Evolutionary conservation across 768 basidiomycete genomes (phyloP).

Genomic region (Terana coerulea): DNA sequence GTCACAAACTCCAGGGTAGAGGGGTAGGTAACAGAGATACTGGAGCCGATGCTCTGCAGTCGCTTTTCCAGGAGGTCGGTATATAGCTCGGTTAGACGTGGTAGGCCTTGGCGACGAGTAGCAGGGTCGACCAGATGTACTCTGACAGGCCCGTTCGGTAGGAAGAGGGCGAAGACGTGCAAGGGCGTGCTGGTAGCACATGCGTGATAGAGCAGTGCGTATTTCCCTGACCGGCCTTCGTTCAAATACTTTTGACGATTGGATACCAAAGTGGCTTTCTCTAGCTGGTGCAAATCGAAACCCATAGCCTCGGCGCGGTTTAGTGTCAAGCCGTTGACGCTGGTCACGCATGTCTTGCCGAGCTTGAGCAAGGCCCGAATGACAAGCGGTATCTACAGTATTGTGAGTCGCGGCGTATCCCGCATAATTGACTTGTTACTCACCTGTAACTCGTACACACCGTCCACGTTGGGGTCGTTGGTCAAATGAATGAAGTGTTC

Average conservation of each 20-base stretch:
- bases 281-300: conserved; percentile 80
- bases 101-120: conserved; percentile 77
- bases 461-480: conserved; percentile 93
- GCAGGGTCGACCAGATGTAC: conserved; percentile 91
- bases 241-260: conserved; percentile 71
- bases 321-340: conserved; percentile 64
- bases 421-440: conserved; percentile 13
- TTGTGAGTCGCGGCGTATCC: neutral
- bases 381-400: conserved; percentile 68
- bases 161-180: conserved; percentile 87
- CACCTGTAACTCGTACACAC: conserved; percentile 92
- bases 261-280: conserved; percentile 52
- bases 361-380: conserved; percentile 79
- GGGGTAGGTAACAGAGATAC: conserved; percentile 61
- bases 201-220: conserved; percentile 87
- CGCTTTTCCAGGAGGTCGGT: conserved; percentile 54
- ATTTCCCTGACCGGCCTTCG: conserved; percentile 64
- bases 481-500: conserved; percentile 91
- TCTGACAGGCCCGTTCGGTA: conserved; percentile 63
- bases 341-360: conserved; percentile 76
- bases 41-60: conserved; percentile 35
- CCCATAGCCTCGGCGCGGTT: conserved; percentile 80
- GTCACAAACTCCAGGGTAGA: conserved; percentile 55
- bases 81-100: conserved; percentile 75
- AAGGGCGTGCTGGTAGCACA: conserved; percentile 67